phyloP scores from a whole-genome alignment of 2,329 filamentous ascomycete genomes.

The Arthrobotrys sinensis region DNA sequence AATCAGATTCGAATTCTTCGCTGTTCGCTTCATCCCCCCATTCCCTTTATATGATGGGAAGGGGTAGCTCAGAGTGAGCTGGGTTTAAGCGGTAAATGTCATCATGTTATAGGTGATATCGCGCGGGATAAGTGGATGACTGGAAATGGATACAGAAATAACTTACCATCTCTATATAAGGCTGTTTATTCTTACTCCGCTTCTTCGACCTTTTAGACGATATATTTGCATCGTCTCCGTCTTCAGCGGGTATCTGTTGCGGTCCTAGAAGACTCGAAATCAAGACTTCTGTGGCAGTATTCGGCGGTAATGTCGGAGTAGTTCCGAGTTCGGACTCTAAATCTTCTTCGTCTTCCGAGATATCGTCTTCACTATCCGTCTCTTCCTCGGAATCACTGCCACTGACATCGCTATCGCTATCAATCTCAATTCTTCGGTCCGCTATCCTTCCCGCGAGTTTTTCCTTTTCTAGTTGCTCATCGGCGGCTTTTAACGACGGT shows the following conservation, averaged over 20 bases:
- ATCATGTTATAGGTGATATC: constrained; percentile 35
- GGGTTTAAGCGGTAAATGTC: constrained; percentile 61
- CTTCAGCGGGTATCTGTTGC: not conserved
- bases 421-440: constrained; percentile 66
- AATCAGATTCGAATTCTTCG: constrained; percentile 60
- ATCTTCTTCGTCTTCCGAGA: constrained; percentile 65
- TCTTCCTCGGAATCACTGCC: constrained; percentile 62
- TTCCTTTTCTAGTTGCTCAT: constrained; percentile 68
- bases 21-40: constrained; percentile 59
- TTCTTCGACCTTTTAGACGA: constrained; percentile 21
- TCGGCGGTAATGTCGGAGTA: not conserved
- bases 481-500: constrained; percentile 68
- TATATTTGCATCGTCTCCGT: not conserved
- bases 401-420: constrained; percentile 62
- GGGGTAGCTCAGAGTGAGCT: constrained; percentile 61
- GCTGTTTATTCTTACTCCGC: constrained; percentile 27
- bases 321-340: constrained; percentile 2
- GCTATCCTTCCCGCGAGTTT: constrained; percentile 67
- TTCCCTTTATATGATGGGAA: constrained; percentile 22
- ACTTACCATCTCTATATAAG: constrained; percentile 61
- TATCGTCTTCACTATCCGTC: constrained; percentile 62
- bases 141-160: not conserved
- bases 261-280: constrained; percentile 43
- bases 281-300: constrained; percentile 30
- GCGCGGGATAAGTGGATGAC: not conserved